These are phyloP conservation scores for Hemerocallis citrina DNA, from an alignment of 106 monocot genomes.

Conservation along the genomic window DNA sequence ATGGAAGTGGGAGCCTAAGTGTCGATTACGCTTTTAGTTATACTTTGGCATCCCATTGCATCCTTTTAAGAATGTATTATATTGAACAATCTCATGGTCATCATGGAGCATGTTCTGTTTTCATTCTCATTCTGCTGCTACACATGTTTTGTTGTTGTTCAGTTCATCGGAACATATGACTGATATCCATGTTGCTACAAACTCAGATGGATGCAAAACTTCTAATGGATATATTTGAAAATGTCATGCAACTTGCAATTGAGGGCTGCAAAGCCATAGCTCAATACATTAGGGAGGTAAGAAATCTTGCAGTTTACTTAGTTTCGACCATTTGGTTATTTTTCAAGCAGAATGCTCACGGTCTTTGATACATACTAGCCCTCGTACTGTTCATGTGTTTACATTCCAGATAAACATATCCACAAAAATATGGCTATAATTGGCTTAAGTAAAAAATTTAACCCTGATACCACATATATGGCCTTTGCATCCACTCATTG, in stretches of 20 bases:
- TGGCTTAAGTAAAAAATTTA: too few species aligned
- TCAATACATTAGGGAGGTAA: constrained; percentile 29
- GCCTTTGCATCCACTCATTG: too few species aligned
- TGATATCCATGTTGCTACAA: background rate
- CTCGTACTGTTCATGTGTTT: background rate
- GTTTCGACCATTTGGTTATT: background rate
- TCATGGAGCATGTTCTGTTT: too few species aligned
- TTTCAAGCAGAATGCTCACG: too few species aligned
- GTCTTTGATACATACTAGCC: too few species aligned
- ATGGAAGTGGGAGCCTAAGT: too few species aligned
- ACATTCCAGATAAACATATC: background rate
- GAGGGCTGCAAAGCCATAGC: constrained; percentile 97
- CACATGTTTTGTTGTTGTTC: background rate
- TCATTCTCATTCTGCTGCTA: background rate
- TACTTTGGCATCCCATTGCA: too few species aligned
- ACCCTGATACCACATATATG: too few species aligned
- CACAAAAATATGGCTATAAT: background rate
- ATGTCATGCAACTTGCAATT: constrained; percentile 92
- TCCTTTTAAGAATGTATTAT: too few species aligned
- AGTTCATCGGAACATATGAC: background rate
- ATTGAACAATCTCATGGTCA: too few species aligned
- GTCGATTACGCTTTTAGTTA: too few species aligned
- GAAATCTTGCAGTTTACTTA: background rate
- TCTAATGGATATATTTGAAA: constrained; percentile 51
- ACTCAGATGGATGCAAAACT: constrained; percentile 30